A percentile compares a stretch with the other conserved stretches of the same genome.
phyloP scores from a whole-genome alignment of 2,329 filamentous ascomycete species.

The Trichoderma sp. region DNA sequence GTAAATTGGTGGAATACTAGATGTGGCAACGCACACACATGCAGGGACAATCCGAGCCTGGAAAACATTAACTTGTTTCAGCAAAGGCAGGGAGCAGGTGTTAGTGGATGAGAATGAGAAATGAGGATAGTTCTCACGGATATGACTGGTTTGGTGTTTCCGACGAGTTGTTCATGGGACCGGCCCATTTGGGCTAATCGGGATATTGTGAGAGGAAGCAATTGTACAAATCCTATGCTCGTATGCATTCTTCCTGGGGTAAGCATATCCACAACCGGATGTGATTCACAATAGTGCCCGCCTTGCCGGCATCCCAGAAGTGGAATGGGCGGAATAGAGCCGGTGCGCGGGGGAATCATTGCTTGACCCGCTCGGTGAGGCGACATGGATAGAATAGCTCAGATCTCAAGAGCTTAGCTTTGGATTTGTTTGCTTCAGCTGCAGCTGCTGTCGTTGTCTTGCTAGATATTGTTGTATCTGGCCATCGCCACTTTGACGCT shows the following conservation, averaged over 20 bases:
- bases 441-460: background rate
- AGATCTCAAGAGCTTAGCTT: background rate
- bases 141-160: conserved; percentile 3
- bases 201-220: background rate
- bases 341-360: conserved; percentile 4
- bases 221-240: background rate
- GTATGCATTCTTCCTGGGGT: background rate
- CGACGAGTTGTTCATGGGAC: background rate
- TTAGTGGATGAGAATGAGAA: background rate
- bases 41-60: background rate
- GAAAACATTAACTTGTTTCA: background rate
- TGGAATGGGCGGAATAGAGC: conserved; percentile 17
- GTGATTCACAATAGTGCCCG: background rate
- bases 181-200: background rate
- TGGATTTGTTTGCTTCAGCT: background rate
- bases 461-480: background rate
- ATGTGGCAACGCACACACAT: background rate
- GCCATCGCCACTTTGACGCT: background rate
- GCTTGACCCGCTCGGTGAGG: conserved; percentile 1
- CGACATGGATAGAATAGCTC: background rate
- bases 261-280: conserved; percentile 2
- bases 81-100: background rate
- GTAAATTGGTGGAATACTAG: background rate
- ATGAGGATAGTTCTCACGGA: background rate
- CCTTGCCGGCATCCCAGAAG: conserved; percentile 17